phyloP scores from a whole-genome alignment of 345 rosid genomes.

The Rhizophora mangle region DNA sequence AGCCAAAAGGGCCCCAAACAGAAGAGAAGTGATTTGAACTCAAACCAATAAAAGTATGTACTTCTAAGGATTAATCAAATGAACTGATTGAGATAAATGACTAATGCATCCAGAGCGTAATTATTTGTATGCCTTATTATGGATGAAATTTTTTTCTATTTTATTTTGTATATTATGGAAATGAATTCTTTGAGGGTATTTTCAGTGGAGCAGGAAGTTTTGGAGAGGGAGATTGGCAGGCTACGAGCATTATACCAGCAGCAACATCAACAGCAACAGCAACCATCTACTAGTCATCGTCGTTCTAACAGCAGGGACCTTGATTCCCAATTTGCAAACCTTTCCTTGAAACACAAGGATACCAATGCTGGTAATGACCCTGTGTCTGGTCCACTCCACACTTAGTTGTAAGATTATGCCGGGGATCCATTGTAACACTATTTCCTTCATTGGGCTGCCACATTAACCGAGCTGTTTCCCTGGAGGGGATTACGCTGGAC shows the following conservation, averaged over 20 bases:
- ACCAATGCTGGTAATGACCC: constrained; percentile 57
- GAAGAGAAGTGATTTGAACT: too few species aligned
- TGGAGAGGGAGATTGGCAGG: constrained; percentile 94
- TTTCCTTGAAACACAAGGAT: constrained; percentile 71
- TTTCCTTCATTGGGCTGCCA: constrained; percentile 11
- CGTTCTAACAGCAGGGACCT: constrained; percentile 75
- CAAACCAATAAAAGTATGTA: too few species aligned
- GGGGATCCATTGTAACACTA: constrained; percentile 23
- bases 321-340: constrained; percentile 81
- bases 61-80: too few species aligned
- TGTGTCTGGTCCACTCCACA: constrained; percentile 59
- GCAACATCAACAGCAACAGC: constrained; percentile 52
- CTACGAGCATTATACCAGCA: constrained; percentile 66
- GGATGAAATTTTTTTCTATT: background rate
- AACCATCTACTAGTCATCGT: constrained; percentile 64
- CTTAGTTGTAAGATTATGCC: constrained; percentile 36
- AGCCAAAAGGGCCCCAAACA: too few species aligned
- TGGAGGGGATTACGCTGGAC: constrained; percentile 24
- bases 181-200: constrained; percentile 4
- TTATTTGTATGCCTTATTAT: too few species aligned
- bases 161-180: background rate
- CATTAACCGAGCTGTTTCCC: constrained; percentile 21
- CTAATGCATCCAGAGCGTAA: too few species aligned
- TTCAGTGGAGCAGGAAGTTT: constrained; percentile 94
- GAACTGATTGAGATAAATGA: too few species aligned